Percentiles rank a stretch among this genome's conserved stretches.
These are phyloP conservation scores for Apiospora sp. DNA, from an alignment of 2,329 filamentous ascomycete species.

Conservation along the genomic window DNA sequence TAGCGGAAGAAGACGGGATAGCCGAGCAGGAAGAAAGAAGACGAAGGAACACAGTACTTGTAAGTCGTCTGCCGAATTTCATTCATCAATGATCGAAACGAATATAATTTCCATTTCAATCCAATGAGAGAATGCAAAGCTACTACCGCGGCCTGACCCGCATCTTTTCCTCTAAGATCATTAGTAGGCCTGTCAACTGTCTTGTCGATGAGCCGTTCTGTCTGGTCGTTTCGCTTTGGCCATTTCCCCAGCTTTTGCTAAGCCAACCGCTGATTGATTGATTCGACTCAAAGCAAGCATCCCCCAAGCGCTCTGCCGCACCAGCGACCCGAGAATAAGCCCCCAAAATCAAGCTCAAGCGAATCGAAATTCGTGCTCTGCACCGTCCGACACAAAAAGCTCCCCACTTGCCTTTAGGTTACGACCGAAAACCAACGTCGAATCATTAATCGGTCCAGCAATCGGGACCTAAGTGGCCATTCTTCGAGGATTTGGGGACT, in stretches of 20 bases:
- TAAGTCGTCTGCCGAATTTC: not conserved
- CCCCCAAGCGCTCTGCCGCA: not conserved
- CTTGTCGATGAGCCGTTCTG: slow-evolving; percentile 7
- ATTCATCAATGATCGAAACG: not conserved
- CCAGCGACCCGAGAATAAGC: slow-evolving; percentile 9
- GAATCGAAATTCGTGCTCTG: slow-evolving; percentile 8
- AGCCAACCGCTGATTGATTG: not conserved
- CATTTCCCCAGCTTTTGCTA: slow-evolving; percentile 22
- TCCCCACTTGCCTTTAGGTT: slow-evolving; percentile 6
- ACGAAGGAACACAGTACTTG: slow-evolving; percentile 21
- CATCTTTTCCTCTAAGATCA: slow-evolving; percentile 10
- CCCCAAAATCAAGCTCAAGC: slow-evolving; percentile 1
- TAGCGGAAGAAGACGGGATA: slow-evolving; percentile 14
- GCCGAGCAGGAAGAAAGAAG: not conserved
- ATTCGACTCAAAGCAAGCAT: slow-evolving; percentile 7
- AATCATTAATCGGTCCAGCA: not conserved
- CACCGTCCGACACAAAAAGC: not conserved
- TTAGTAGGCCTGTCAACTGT: slow-evolving; percentile 5
- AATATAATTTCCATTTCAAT: slow-evolving; percentile 2
- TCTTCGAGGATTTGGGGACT: not conserved
- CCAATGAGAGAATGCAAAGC: slow-evolving; percentile 17
- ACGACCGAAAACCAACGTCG: not conserved
- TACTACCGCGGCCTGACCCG: slow-evolving; percentile 15
- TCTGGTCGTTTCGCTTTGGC: slow-evolving; percentile 10
- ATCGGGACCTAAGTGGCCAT: slow-evolving; percentile 3